Evolutionary conservation across 805 yeast species (phyloP).

Genomic region (Spathaspora passalidarum): DNA sequence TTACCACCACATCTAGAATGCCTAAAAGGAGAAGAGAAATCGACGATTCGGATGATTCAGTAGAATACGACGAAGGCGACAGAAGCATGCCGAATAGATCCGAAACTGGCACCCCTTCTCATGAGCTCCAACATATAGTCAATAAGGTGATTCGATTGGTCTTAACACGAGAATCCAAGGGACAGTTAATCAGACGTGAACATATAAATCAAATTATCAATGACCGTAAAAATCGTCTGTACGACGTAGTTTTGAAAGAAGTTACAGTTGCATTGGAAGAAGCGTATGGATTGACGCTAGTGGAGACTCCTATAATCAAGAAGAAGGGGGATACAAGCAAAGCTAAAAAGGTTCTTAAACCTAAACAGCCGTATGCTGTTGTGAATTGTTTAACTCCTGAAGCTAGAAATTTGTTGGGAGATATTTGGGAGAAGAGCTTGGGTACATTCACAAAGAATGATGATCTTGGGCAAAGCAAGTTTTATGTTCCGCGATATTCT

Average conservation of each 20-base stretch:
- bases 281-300: constrained; percentile 27
- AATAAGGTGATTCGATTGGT: constrained; percentile 15
- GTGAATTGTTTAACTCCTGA: constrained; percentile 17
- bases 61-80: constrained; percentile 1
- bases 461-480: constrained; percentile 13
- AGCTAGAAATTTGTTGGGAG: constrained; percentile 21
- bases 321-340: constrained; percentile 1
- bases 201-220: constrained; percentile 14
- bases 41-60: constrained; percentile 5
- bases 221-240: constrained; percentile 10
- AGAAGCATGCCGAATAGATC: neutral
- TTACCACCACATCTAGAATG: neutral
- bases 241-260: constrained; percentile 14
- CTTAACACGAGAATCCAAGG: constrained; percentile 19
- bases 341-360: constrained; percentile 4
- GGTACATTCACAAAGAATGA: constrained; percentile 3
- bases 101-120: neutral
- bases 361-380: constrained; percentile 17
- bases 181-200: constrained; percentile 22
- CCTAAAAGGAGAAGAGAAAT: constrained; percentile 6
- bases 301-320: constrained; percentile 12
- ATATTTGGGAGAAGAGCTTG: constrained; percentile 20
- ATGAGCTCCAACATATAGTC: constrained; percentile 6
- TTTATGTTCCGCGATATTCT: constrained; percentile 20
- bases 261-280: constrained; percentile 17